Evolutionary conservation across 768 basidiomycete genomes (phyloP).

Genomic region (Tricholoma sp.): DNA sequence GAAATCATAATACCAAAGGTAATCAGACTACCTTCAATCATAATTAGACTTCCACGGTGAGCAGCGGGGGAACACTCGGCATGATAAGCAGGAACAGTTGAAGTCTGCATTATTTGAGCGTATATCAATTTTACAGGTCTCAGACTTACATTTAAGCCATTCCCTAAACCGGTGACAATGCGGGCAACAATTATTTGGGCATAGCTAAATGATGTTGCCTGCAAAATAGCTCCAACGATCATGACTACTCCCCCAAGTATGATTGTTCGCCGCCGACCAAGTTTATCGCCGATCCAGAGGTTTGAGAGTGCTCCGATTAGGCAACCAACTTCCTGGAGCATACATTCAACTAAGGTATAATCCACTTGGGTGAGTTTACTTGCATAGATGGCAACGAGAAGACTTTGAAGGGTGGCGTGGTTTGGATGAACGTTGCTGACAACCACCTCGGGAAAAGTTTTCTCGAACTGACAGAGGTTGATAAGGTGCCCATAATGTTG

Average conservation of each 20-base stretch:
- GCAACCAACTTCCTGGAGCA: constrained; percentile 55
- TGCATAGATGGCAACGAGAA: constrained; percentile 57
- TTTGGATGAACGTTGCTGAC: constrained; percentile 31
- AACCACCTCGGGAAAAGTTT: constrained; percentile 50
- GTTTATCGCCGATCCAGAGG: constrained; percentile 52
- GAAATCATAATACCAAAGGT: constrained; percentile 61
- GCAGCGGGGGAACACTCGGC: constrained; percentile 62
- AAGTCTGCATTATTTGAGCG: constrained; percentile 35
- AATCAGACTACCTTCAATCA: constrained; percentile 61
- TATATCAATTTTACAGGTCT: neutral
- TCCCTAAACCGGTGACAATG: constrained; percentile 58
- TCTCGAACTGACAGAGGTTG: constrained; percentile 40
- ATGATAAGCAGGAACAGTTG: constrained; percentile 61
- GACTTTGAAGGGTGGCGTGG: constrained; percentile 54
- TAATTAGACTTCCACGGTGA: constrained; percentile 55
- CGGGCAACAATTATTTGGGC: constrained; percentile 60
- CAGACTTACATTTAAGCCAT: constrained; percentile 50
- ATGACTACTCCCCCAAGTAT: constrained; percentile 53
- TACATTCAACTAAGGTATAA: neutral
- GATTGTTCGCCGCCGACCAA: constrained; percentile 58
- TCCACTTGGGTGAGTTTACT: constrained; percentile 9
- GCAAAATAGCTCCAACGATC: constrained; percentile 59
- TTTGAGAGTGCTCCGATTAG: constrained; percentile 60
- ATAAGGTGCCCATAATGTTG: neutral
- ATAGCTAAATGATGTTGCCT: constrained; percentile 52